Conservation (phyloP, 2,329 filamentous ascomycete species). For the Acephala macrosclerotiorum region DNA sequence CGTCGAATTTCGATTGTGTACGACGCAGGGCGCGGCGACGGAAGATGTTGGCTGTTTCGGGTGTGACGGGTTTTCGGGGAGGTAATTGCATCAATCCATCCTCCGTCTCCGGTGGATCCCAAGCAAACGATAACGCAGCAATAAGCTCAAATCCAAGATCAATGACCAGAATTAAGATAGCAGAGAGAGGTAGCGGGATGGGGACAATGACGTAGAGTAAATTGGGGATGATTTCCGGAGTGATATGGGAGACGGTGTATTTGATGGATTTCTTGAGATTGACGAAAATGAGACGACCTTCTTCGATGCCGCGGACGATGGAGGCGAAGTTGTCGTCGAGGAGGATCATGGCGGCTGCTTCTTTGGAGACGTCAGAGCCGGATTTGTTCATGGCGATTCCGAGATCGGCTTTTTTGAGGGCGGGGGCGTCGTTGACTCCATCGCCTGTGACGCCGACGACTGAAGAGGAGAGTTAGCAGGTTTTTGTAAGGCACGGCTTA, state of each 20-base stretch:
- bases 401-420: constrained; percentile 75
- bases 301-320: constrained; percentile 75
- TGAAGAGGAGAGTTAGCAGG: background rate
- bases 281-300: constrained; percentile 74
- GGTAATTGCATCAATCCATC: constrained; percentile 29
- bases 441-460: constrained; percentile 72
- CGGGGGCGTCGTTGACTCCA: constrained; percentile 78
- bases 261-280: constrained; percentile 74
- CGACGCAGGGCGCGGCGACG: constrained; percentile 25
- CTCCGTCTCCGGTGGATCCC: constrained; percentile 29
- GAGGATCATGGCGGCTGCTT: constrained; percentile 87
- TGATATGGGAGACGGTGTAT: constrained; percentile 52
- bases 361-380: constrained; percentile 77
- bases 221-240: constrained; percentile 65
- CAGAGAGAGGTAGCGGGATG: constrained; percentile 56
- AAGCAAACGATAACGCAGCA: constrained; percentile 30
- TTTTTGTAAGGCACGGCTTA: no score
- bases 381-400: constrained; percentile 76
- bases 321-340: constrained; percentile 84
- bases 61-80: constrained; percentile 29
- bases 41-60: constrained; percentile 28
- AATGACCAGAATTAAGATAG: constrained; percentile 56
- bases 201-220: constrained; percentile 63
- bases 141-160: constrained; percentile 32
- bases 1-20: constrained; percentile 27